A percentile compares a stretch with the other conserved stretches of the same genome.
phyloP scores from a whole-genome alignment of 331 rosid genomes.

The Quercus lobata region DNA sequence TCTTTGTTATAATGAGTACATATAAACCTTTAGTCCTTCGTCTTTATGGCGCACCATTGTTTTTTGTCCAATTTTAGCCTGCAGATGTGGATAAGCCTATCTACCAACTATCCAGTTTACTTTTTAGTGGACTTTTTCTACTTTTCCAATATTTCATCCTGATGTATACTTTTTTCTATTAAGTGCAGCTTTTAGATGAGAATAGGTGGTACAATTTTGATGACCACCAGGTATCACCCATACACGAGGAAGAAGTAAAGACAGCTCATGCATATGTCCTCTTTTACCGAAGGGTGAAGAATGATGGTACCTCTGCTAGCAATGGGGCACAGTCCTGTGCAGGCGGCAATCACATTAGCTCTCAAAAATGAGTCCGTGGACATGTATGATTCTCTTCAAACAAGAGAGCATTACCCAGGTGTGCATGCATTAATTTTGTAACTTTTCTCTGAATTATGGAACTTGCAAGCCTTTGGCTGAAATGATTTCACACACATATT shows the following conservation, averaged over 20 bases:
- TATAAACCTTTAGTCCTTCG: not conserved
- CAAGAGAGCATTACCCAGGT: slow-evolving; percentile 18
- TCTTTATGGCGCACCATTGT: not conserved
- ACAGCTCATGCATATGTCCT: slow-evolving; percentile 92
- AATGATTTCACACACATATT: not conserved
- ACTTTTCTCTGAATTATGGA: not conserved
- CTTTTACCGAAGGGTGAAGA: slow-evolving; percentile 84
- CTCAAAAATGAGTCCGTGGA: slow-evolving; percentile 22
- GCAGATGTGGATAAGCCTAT: not conserved
- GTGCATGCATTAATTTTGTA: slow-evolving; percentile 2
- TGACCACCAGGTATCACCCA: slow-evolving; percentile 82
- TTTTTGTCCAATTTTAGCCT: not conserved
- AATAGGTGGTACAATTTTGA: slow-evolving; percentile 94
- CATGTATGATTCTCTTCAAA: not conserved
- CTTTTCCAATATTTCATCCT: slow-evolving; percentile 11
- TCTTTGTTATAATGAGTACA: not conserved
- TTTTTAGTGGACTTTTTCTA: not conserved
- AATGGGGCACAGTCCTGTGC: slow-evolving; percentile 49
- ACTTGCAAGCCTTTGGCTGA: slow-evolving; percentile 17
- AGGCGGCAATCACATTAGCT: slow-evolving; percentile 3
- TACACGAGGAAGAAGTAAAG: slow-evolving; percentile 90
- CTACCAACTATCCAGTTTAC: not conserved
- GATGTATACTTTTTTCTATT: not conserved
- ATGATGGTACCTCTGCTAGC: slow-evolving; percentile 45
- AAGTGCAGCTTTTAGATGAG: slow-evolving; percentile 81